Percentiles rank a stretch among this genome's conserved stretches.
phyloP scores from a whole-genome alignment of 2,329 filamentous ascomycete species.

The Calycina herbarum region DNA sequence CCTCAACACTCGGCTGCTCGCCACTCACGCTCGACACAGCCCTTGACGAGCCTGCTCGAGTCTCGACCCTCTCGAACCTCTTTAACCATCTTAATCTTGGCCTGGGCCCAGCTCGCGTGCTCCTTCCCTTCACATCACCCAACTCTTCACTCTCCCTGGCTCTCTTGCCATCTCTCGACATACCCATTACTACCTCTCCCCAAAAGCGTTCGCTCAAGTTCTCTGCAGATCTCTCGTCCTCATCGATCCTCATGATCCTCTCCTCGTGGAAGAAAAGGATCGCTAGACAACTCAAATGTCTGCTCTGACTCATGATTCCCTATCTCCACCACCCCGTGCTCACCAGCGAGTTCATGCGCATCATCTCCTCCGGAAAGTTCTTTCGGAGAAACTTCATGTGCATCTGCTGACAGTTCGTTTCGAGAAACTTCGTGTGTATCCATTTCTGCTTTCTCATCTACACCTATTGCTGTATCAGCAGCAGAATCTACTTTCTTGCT shows the following conservation, averaged over 20 bases:
- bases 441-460: background rate
- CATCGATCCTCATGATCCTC: background rate
- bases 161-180: too few species aligned
- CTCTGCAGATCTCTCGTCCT: background rate
- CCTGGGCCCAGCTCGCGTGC: too few species aligned
- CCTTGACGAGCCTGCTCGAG: too few species aligned
- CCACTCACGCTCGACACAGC: too few species aligned
- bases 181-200: too few species aligned
- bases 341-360: background rate
- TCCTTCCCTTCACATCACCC: too few species aligned
- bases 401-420: background rate
- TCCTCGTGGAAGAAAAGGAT: background rate
- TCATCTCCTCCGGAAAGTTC: background rate
- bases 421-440: background rate
- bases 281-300: background rate
- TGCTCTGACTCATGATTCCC: background rate
- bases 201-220: too few species aligned
- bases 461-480: background rate
- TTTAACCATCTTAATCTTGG: too few species aligned
- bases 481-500: background rate
- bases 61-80: too few species aligned
- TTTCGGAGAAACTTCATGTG: background rate
- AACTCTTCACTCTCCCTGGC: too few species aligned
- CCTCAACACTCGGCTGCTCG: too few species aligned
- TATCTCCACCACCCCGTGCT: background rate